Conservation (phyloP, 768 basidiomycete genomes). For the Paxillus rubicundulus region DNA sequence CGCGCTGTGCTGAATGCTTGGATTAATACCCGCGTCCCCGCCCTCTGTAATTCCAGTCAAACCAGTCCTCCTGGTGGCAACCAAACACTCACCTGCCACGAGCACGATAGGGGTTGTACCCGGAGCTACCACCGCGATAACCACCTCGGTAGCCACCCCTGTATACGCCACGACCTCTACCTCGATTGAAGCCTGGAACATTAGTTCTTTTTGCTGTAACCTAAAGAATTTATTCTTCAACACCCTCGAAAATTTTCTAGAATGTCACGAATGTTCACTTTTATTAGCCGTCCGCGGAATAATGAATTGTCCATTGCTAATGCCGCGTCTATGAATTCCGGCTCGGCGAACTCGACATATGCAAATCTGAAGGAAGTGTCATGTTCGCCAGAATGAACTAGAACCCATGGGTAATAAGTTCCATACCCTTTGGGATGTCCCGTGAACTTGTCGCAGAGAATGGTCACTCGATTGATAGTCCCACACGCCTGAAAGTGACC, state of each 20-base stretch:
- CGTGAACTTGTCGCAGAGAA: conserved; percentile 99
- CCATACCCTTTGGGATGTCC: conserved; percentile 96
- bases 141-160: conserved; percentile 63
- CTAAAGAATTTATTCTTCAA: conserved; percentile 38
- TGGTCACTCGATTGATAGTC: conserved; percentile 97
- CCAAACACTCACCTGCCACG: conserved; percentile 66
- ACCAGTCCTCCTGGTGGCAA: conserved; percentile 8
- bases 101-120: conserved; percentile 54
- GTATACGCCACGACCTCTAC: conserved; percentile 71
- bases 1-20: conserved; percentile 22
- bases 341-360: conserved; percentile 97
- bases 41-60: conserved; percentile 42
- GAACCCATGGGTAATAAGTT: conserved; percentile 16
- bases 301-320: conserved; percentile 93
- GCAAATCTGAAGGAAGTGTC: conserved; percentile 64
- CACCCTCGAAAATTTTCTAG: neutral
- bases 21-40: conserved; percentile 67
- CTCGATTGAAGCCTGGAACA: conserved; percentile 86
- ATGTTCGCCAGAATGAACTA: conserved; percentile 7
- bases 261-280: conserved; percentile 48
- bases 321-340: conserved; percentile 87
- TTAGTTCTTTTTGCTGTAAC: conserved; percentile 97
- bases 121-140: conserved; percentile 50
- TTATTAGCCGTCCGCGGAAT: conserved; percentile 90
- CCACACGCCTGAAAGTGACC: conserved; percentile 96